Base-by-base conservation (phyloP, 1,139 yeast genomes). In the Candida sp. region DNA sequence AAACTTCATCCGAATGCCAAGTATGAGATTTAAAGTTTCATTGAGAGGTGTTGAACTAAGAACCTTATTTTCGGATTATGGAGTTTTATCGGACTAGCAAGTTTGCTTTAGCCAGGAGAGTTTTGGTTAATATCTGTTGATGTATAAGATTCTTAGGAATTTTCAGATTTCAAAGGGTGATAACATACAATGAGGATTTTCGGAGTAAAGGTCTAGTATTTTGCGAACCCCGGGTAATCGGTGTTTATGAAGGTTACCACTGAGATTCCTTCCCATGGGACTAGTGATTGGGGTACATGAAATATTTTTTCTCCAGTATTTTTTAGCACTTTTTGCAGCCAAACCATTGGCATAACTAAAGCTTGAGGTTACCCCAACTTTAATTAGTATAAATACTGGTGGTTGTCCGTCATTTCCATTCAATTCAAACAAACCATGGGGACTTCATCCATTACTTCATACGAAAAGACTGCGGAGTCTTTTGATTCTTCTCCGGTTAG, bases 401-500 rank as follows among this genome's bases (percentile, higher is more conserved):
- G 2, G 2, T 25, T 25, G 29, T 11, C 29, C 29, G 11, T 25
- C 7, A 25, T 25, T 32, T 32, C 19, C 34, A 11, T 12, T 12
- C 6, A 32, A 9, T 32, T 32, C 2, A 2, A n/a, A 32, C 34
- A 32, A 12, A 32, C 4, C 6, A 32, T 32, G 34, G 34, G 3
- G 19, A 3, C 19, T 32, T 37, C 39, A 4, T 37, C 39, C 5
- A 29, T 37, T 5, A 37, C 23, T 22, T 37, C 39, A 5, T 27
- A 15, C 23, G 39, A 37, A 6, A 37, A 37, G 27, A 2, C 29
- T 15, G 19, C 4, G 9, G 39, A 8, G 6, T 37, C 34, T 19
- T 33, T 25, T 5, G 39, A 37, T 29, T 37, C 39, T 4, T 33
- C 12, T 6, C 30, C 36, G 8, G 36, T 62, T 37, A 27, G 34